Evolutionary conservation across 2,329 filamentous ascomycete genomes (phyloP).

Genomic region (Colletotrichum sojae): DNA sequence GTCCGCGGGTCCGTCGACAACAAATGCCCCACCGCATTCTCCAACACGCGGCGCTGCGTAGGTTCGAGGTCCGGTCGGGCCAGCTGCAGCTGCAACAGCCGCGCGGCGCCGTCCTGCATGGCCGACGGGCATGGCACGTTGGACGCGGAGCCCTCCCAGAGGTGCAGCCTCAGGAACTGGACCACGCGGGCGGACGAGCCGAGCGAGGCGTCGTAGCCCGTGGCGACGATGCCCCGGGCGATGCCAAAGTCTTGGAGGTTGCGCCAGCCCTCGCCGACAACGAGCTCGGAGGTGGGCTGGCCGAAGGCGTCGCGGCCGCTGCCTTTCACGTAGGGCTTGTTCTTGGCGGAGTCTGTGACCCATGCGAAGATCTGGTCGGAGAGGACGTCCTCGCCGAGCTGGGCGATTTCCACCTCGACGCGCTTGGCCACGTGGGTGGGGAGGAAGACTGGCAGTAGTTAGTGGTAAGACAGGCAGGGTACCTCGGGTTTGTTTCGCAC

Average conservation of each 20-base stretch:
- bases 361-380: slow-evolving; percentile 68
- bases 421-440: slow-evolving; percentile 55
- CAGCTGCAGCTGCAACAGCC: slow-evolving; percentile 63
- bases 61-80: slow-evolving; percentile 42
- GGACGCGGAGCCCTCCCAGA: slow-evolving; percentile 73
- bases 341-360: slow-evolving; percentile 75
- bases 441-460: slow-evolving; percentile 61
- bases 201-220: slow-evolving; percentile 68
- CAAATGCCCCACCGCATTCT: slow-evolving; percentile 67
- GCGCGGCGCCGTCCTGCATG: slow-evolving; percentile 76
- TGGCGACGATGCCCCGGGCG: slow-evolving; percentile 59
- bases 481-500: slow-evolving; percentile 51
- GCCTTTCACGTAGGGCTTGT: slow-evolving; percentile 72
- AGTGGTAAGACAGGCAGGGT: background rate
- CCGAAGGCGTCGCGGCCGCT: slow-evolving; percentile 75
- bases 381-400: slow-evolving; percentile 67
- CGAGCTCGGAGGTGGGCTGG: slow-evolving; percentile 68
- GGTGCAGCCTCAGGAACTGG: slow-evolving; percentile 70
- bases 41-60: slow-evolving; percentile 59
- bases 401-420: slow-evolving; percentile 59
- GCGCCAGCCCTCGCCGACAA: slow-evolving; percentile 78
- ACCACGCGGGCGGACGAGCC: slow-evolving; percentile 68
- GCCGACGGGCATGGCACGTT: slow-evolving; percentile 76
- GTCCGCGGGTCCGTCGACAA: slow-evolving; percentile 63
- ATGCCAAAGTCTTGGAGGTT: slow-evolving; percentile 72